A percentile compares a stretch with the other conserved stretches of the same genome.
phyloP scores from a whole-genome alignment of 495 filamentous ascomycete species.

The Cercophora sp. region DNA sequence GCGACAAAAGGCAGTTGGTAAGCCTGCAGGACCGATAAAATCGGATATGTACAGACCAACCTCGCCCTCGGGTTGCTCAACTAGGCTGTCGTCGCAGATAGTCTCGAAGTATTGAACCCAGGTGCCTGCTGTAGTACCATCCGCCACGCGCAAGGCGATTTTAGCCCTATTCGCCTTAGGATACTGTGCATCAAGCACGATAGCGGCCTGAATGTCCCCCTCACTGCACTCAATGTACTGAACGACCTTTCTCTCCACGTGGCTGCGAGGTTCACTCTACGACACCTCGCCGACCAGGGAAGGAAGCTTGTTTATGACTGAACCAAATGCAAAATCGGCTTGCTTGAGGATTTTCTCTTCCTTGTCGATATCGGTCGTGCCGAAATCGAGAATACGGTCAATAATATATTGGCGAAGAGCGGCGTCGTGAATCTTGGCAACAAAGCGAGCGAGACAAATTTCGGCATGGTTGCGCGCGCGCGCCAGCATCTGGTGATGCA shows the following conservation, averaged over 20 bases:
- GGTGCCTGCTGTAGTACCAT: background rate
- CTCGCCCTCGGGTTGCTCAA: constrained; percentile 8
- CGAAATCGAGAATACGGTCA: background rate
- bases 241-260: constrained; percentile 7
- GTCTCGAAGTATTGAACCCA: constrained; percentile 4
- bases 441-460: background rate
- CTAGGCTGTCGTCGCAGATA: constrained; percentile 1
- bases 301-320: background rate
- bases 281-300: constrained; percentile 15
- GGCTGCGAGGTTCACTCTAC: constrained; percentile 12
- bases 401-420: too few relatives aligned
- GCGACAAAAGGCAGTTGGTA: constrained; percentile 14
- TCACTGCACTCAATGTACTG: constrained; percentile 11
- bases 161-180: constrained; percentile 2
- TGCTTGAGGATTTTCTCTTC: constrained; percentile 5
- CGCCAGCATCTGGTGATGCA: constrained; percentile 6
- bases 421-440: background rate
- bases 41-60: constrained; percentile 14
- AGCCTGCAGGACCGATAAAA: constrained; percentile 7
- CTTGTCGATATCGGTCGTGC: constrained; percentile 1
- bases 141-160: background rate
- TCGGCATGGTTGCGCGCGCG: constrained; percentile 1
- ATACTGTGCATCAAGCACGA: constrained; percentile 11
- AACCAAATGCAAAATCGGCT: constrained; percentile 6
- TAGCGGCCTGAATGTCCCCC: constrained; percentile 8